phyloP scores from a whole-genome alignment of 345 rosid genomes.

The Angophora floribunda region DNA sequence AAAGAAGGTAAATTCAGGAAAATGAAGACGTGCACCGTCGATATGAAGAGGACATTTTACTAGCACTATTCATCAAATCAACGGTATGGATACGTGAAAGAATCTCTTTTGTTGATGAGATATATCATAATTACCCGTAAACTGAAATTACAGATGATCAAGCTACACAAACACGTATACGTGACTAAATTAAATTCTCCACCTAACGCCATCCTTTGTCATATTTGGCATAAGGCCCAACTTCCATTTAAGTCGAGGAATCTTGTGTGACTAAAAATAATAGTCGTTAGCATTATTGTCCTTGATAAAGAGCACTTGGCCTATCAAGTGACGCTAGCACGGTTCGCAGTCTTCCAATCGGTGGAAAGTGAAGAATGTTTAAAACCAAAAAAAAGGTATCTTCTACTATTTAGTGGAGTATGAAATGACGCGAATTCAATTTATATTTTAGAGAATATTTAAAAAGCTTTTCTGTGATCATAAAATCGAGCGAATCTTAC shows the following conservation, averaged over 20 bases:
- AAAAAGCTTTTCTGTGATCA: not conserved
- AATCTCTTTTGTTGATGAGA: not conserved
- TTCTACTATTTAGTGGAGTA: not conserved
- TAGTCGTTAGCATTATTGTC: not conserved
- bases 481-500: not conserved
- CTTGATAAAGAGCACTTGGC: not conserved
- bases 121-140: not conserved
- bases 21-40: not conserved
- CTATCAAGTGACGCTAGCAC: not conserved
- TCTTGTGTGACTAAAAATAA: not conserved
- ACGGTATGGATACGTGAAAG: not conserved
- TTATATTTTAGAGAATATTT: not conserved
- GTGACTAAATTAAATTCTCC: not conserved
- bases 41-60: not conserved
- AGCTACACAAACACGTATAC: not conserved
- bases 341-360: not conserved
- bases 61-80: not conserved
- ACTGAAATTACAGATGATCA: not conserved
- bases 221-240: not conserved
- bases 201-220: not conserved
- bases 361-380: not conserved
- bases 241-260: not conserved
- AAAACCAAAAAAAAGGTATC: not conserved
- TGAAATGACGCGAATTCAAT: not conserved
- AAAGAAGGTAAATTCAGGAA: not conserved